Conservation (phyloP, 345 rosid species). For the Jatropha curcas region DNA sequence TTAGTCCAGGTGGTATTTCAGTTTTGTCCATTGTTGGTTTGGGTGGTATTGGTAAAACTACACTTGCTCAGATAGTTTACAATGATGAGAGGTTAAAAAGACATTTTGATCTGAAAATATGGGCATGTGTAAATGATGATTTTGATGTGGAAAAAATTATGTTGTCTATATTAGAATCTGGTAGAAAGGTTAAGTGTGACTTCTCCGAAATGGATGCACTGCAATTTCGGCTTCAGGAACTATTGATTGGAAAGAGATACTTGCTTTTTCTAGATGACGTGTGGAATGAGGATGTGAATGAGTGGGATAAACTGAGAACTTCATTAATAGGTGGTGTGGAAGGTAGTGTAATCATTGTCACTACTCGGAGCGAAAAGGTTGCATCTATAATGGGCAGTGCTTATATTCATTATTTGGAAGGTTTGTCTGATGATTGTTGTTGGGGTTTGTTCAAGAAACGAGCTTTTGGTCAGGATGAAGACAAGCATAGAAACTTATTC, state of each 20-base stretch:
- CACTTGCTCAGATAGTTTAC: constrained; percentile 27
- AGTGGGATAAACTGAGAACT: constrained; percentile 22
- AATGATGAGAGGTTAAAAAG: constrained; percentile 12
- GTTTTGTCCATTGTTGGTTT: constrained; percentile 24
- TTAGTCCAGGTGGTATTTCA: not conserved
- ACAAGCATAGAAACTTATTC: constrained; percentile 1
- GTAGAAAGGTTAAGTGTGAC: not conserved
- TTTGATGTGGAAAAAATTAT: constrained; percentile 13
- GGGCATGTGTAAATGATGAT: constrained; percentile 25
- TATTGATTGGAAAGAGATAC: constrained; percentile 14
- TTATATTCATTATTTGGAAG: constrained; percentile 3
- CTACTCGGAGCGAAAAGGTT: constrained; percentile 21
- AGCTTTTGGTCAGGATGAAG: constrained; percentile 15
- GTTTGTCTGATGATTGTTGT: constrained; percentile 25
- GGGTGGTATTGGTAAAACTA: constrained; percentile 31
- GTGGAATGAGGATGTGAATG: constrained; percentile 23
- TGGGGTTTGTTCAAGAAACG: constrained; percentile 27
- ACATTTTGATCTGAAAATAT: constrained; percentile 21
- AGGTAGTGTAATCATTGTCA: constrained; percentile 25
- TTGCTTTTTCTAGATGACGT: constrained; percentile 32
- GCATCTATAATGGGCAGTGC: constrained; percentile 6
- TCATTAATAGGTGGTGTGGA: constrained; percentile 17
- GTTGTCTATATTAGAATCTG: constrained; percentile 11
- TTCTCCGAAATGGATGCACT: constrained; percentile 19
- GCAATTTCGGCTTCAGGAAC: constrained; percentile 14